phyloP scores from a whole-genome alignment of 1,139 yeast genomes.

The Yamadazyma siamensis region DNA sequence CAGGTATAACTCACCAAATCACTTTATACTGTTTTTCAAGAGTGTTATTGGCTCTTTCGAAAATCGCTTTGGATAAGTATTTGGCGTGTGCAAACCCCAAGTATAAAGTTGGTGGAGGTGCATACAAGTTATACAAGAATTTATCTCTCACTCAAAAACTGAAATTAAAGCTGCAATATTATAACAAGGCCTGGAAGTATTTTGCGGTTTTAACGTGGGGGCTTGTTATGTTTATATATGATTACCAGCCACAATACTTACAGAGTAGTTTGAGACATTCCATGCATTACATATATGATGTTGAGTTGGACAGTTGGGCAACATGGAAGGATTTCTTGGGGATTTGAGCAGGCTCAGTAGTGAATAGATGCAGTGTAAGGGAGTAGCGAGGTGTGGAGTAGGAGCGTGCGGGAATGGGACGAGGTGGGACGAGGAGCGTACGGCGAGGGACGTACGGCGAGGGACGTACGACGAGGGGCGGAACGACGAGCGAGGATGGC shows the following conservation, averaged over 20 bases:
- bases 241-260: constrained; percentile 58
- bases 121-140: constrained; percentile 20
- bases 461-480: not conserved
- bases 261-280: constrained; percentile 68
- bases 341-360: constrained; percentile 17
- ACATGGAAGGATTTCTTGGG: constrained; percentile 45
- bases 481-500: not conserved
- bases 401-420: too few relatives aligned
- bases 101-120: constrained; percentile 19
- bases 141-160: constrained; percentile 29
- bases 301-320: constrained; percentile 41
- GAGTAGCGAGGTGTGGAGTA: too few relatives aligned
- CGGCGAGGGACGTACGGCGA: not conserved
- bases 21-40: constrained; percentile 62
- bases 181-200: constrained; percentile 55
- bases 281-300: constrained; percentile 70
- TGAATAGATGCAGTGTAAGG: too few relatives aligned
- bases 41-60: constrained; percentile 52
- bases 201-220: constrained; percentile 78
- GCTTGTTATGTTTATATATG: constrained; percentile 67
- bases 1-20: constrained; percentile 55
- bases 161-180: constrained; percentile 31
- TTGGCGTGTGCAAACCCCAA: constrained; percentile 36
- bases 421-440: constrained; percentile 1
- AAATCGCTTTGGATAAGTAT: constrained; percentile 40